A percentile compares a stretch with the other conserved stretches of the same genome.
These are phyloP conservation scores for Apiotrichum brassicae DNA, from an alignment of 1,284 basidiomycete species.

Conservation along the genomic window DNA sequence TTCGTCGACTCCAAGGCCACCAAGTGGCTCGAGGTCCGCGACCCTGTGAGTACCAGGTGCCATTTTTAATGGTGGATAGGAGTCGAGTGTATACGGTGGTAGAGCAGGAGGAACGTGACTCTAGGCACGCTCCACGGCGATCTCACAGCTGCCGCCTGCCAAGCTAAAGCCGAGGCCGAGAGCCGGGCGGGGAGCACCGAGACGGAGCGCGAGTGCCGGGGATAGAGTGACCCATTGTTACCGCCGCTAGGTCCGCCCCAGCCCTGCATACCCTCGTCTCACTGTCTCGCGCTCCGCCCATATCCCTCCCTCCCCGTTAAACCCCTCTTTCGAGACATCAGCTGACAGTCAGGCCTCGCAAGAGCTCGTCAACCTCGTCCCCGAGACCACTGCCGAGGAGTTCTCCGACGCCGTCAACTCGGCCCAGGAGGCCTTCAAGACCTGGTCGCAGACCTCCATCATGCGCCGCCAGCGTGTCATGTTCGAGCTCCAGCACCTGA, in stretches of 20 bases:
- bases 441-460: constrained; percentile 81
- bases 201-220: too few relatives aligned
- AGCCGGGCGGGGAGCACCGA: too few relatives aligned
- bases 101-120: too few relatives aligned
- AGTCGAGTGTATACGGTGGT: too few relatives aligned
- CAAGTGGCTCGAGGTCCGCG: constrained; percentile 76
- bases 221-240: not conserved
- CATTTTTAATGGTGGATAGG: too few relatives aligned
- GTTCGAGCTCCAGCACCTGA: constrained; percentile 77
- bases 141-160: too few relatives aligned
- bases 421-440: constrained; percentile 80
- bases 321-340: not conserved
- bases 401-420: constrained; percentile 80
- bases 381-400: constrained; percentile 76
- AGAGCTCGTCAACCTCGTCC: constrained; percentile 77
- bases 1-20: constrained; percentile 67
- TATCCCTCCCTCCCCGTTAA: too few relatives aligned
- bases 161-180: too few relatives aligned
- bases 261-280: too few relatives aligned
- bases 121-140: too few relatives aligned
- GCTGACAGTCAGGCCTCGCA: constrained; percentile 51
- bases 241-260: too few relatives aligned
- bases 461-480: constrained; percentile 82
- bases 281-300: too few relatives aligned
- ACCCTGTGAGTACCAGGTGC: constrained; percentile 72